Base-by-base conservation (phyloP, 192 early-diverging fungal genomes). In the Oehlia diaphana region DNA sequence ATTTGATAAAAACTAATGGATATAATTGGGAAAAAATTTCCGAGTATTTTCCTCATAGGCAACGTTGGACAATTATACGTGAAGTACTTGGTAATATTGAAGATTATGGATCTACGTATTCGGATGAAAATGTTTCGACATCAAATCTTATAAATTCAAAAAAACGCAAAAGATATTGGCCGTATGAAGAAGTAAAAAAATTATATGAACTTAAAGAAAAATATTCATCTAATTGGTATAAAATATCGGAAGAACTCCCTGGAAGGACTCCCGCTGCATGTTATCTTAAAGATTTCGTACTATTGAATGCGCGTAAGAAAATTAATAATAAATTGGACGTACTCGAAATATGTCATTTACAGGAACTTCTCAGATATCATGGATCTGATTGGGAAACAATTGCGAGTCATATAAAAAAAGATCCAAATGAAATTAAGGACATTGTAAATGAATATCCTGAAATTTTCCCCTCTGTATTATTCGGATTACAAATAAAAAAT, bases 11-110 rank as follows among this genome's bases (percentile, higher is more conserved):
- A 47, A 72, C 26, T 13, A 13, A 53, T 26, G 71, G 47, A 26
- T 49, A 28, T 13, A 31, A 72, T 50, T 53, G 42, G 47, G n/a
- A 72, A 31, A 72, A 72, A 50, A 50, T 72, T 50, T 50, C 23
- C 16, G 4, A 21, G 12, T 72, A 50, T 72, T 49, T 72, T 72
- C 71, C 71, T 50, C 71, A 72, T 53, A 72, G 37, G 33, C 21
- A 23, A 50, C n/a, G 21, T 21, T 28, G 23, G 23, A 21, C 42
- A 49, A 53, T 72, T 16, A 23, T 50, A 16, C 47, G 47, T 50
- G 23, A 72, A 31, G 42, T 72, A 50, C 28, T 72, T 16, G 44
- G 19, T 31, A 70, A 21, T 42, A 70, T 70, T 12, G 65, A 67
- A 3, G 37, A 70, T 70, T n/a, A 70, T 44, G 14, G n/a, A 44